These are phyloP conservation scores for Saccharomycopsis schoenii DNA, from an alignment of 805 yeast species.

Conservation along the genomic window DNA sequence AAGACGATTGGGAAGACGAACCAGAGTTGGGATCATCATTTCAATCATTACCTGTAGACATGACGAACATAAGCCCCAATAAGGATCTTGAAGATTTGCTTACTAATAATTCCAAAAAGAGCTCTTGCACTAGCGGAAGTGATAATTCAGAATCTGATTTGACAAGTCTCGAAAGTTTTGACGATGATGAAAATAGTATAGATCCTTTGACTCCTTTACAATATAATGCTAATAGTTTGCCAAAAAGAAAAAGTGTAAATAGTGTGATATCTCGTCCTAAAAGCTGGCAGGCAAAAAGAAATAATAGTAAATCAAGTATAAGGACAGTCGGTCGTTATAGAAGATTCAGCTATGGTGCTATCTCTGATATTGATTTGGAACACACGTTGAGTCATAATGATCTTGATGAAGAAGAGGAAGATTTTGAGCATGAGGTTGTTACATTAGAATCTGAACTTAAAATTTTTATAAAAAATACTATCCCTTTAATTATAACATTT, in stretches of 20 bases:
- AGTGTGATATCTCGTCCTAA: slow-evolving; percentile 1
- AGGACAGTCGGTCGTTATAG: not conserved
- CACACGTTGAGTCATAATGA: not conserved
- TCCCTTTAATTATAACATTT: slow-evolving; percentile 46
- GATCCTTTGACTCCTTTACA: not conserved
- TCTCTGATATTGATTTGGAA: not conserved
- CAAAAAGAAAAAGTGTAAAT: not conserved
- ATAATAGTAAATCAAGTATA: slow-evolving; percentile 12
- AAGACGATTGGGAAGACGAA: slow-evolving; percentile 21
- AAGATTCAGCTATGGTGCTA: slow-evolving; percentile 5
- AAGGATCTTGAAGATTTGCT: slow-evolving; percentile 3
- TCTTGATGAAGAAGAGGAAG: slow-evolving; percentile 17
- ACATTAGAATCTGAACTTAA: slow-evolving; percentile 29
- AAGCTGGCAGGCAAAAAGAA: slow-evolving; percentile 1
- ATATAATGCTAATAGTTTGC: not conserved
- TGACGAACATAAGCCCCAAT: slow-evolving; percentile 2
- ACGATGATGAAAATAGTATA: not conserved
- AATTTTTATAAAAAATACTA: slow-evolving; percentile 30
- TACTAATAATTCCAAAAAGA: not conserved
- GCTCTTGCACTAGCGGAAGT: not conserved
- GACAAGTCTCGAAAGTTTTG: not conserved
- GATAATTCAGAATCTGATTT: not conserved
- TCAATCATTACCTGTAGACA: slow-evolving; percentile 16
- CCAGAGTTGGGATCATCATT: slow-evolving; percentile 19
- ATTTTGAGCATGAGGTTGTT: slow-evolving; percentile 27